Base-by-base conservation (phyloP, 495 filamentous ascomycete species). In the Penicillium cataractarum region DNA sequence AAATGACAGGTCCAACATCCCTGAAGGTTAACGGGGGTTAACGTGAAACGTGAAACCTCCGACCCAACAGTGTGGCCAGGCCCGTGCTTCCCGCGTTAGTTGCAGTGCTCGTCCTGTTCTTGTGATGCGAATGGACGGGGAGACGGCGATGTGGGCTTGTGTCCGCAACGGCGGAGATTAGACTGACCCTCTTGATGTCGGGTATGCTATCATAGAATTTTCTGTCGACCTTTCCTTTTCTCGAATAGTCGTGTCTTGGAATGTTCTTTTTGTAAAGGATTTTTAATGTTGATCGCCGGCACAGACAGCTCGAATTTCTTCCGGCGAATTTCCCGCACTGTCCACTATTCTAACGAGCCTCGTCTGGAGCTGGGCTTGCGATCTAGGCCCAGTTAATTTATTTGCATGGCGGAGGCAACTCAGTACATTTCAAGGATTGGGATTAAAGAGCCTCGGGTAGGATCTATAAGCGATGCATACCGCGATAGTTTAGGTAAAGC, bases 71-170 rank as follows among this genome's bases (percentile, higher is more conserved):
- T 51, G 31, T 66, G 74, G 71, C 68, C 67, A 64, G 65, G 71
- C 64, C 71, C 67, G 69, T 72, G 72, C 71, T 74, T 71, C 70
- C 67, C 71, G 71, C 68, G 50, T 71, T 74, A 67, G 71, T 52
- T 69, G 49, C 59, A 65, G 50, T 52, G 59, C 26, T 64, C 32
- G 22, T 13, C 22, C 21, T 15, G 33, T 54, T 33, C 24, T 29
- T 53, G 15, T 3, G 4, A 29, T 33, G 50, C n/a, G 50, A 33
- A 32, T 53, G 29, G 51, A n/a, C 29, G 8, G 24, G 29, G 51
- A 29, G 46, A 50, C 8, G 27, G 15, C 37, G 29, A 54, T 29
- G 46, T 50, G 46, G 46, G 46, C 42, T 27, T n/a, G 21, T 42
- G 35, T 22, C 44, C 61, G 46, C 61, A 57, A 63, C 51, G 63